A percentile compares a stretch with the other conserved stretches of the same genome.
Conservation (phyloP, 2,329 filamentous ascomycete species). For the Fusarium luffae region DNA sequence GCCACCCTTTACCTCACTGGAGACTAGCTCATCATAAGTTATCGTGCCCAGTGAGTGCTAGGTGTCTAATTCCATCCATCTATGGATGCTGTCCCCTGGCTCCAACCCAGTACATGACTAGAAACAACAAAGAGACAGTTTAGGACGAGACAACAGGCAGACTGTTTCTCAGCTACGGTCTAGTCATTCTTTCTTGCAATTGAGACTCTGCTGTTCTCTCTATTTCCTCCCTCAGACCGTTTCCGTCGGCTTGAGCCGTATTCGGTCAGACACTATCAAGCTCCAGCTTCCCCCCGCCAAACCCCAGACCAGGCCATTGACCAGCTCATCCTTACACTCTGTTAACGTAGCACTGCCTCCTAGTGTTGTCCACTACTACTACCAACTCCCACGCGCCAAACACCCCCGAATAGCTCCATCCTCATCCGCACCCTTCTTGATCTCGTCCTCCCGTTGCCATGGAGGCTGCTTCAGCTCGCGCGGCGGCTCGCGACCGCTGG, state of each 20-base stretch:
- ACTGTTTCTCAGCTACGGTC: background rate
- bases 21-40: slow-evolving; percentile 2
- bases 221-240: slow-evolving; percentile 8
- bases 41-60: slow-evolving; percentile 8
- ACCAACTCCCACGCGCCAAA: slow-evolving; percentile 16
- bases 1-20: slow-evolving; percentile 1
- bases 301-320: slow-evolving; percentile 7
- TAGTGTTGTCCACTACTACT: slow-evolving; percentile 1
- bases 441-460: slow-evolving; percentile 56
- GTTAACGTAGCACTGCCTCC: slow-evolving; percentile 10
- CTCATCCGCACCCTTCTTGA: background rate
- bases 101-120: background rate
- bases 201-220: background rate
- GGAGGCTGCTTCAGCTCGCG: slow-evolving; percentile 96
- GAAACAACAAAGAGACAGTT: background rate
- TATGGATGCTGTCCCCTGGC: slow-evolving; percentile 3
- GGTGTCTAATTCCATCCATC: slow-evolving; percentile 2
- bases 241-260: slow-evolving; percentile 26
- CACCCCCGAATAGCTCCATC: slow-evolving; percentile 3
- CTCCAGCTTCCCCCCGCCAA: slow-evolving; percentile 22
- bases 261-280: slow-evolving; percentile 22
- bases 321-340: slow-evolving; percentile 35
- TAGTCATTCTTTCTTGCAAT: background rate
- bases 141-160: background rate
- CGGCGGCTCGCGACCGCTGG: slow-evolving; percentile 95